These are phyloP conservation scores for Forsythia suspensa DNA, from an alignment of 257 asterid genomes.

Conservation along the genomic window DNA sequence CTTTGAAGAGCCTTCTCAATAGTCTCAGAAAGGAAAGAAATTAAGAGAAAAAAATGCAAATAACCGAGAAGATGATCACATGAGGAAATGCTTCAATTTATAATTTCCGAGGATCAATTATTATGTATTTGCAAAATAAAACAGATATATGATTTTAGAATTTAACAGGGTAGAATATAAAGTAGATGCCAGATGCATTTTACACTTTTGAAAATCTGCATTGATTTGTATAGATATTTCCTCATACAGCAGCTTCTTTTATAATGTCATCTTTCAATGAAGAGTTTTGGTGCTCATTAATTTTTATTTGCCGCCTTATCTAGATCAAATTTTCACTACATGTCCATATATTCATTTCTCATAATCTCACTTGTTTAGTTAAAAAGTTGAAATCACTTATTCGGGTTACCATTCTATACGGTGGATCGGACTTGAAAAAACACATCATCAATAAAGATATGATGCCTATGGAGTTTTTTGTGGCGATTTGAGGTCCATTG, in stretches of 20 bases:
- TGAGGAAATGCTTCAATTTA: background rate
- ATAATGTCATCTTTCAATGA: background rate
- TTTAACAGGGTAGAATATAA: background rate
- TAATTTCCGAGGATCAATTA: background rate
- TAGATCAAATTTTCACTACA: background rate
- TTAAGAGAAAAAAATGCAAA: background rate
- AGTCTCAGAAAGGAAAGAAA: background rate
- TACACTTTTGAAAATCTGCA: background rate
- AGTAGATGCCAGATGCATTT: background rate
- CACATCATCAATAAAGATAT: too few relatives aligned
- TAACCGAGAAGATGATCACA: background rate
- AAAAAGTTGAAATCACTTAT: too few relatives aligned
- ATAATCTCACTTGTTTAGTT: too few relatives aligned
- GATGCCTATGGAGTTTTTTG: too few relatives aligned
- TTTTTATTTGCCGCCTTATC: background rate
- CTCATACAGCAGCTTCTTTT: background rate
- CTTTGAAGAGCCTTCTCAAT: background rate
- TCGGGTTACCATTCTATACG: too few relatives aligned
- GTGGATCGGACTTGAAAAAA: too few relatives aligned
- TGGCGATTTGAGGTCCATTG: too few relatives aligned
- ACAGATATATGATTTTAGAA: background rate
- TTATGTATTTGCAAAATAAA: background rate
- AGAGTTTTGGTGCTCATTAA: background rate
- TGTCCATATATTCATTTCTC: too few relatives aligned
- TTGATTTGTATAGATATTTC: background rate